Evolutionary conservation across 164 flowering plant species (phyloP).

Genomic region (Vitis rupestris): DNA sequence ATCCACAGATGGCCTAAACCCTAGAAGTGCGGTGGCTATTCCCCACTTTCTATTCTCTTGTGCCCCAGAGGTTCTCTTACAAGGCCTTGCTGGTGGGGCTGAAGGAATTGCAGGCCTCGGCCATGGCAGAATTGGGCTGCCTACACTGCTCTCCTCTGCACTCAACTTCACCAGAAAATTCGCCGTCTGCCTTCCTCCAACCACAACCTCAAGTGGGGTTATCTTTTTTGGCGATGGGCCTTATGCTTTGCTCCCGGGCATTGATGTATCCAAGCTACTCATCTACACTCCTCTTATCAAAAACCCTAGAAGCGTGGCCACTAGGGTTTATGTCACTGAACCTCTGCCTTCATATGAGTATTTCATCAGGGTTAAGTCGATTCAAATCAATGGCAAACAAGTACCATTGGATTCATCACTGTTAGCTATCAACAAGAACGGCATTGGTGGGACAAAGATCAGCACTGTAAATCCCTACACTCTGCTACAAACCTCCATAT

Average conservation of each 20-base stretch:
- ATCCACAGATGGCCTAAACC: conserved; percentile 29
- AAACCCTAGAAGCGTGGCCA: not conserved
- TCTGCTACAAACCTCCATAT: conserved; percentile 6
- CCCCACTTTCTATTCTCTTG: conserved; percentile 27
- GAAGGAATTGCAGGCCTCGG: conserved; percentile 37
- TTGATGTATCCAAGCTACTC: conserved; percentile 20
- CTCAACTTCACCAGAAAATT: conserved; percentile 32
- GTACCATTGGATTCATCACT: conserved; percentile 5
- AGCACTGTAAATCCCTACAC: too few relatives aligned
- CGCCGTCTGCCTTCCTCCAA: conserved; percentile 30
- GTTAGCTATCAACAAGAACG: not conserved
- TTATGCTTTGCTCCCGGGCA: conserved; percentile 26
- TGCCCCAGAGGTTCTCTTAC: conserved; percentile 15
- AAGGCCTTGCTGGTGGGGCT: conserved; percentile 33
- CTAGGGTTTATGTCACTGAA: not conserved
- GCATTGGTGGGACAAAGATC: not conserved
- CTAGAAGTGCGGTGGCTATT: conserved; percentile 14
- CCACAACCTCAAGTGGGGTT: conserved; percentile 25
- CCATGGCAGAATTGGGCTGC: conserved; percentile 17
- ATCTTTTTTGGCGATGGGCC: conserved; percentile 38
- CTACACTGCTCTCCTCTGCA: conserved; percentile 23
- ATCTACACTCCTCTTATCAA: conserved; percentile 30
- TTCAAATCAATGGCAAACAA: conserved; percentile 1
- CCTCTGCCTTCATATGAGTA: conserved; percentile 1
- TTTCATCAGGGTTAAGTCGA: conserved; percentile 6